Evolutionary conservation across 2,329 filamentous ascomycete genomes (phyloP), one percentile per base, ranked within the genome.

Genomic region (Fusarium albosuccineum): DNA sequence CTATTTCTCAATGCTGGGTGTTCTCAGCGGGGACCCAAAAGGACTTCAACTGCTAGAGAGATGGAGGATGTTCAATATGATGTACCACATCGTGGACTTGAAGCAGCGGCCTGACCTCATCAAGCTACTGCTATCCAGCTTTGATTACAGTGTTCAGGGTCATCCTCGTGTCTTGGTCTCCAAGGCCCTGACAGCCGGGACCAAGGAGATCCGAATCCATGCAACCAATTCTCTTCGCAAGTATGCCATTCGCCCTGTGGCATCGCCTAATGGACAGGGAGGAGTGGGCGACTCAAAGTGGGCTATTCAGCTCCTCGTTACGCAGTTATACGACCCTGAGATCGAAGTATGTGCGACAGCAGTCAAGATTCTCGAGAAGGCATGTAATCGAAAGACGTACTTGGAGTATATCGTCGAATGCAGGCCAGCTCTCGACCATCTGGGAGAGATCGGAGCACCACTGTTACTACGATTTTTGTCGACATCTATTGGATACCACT

Each of bases 21-120:
- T 93, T 10, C 81, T 99, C 60, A 98, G 92, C 71, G 91, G 91
- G 54, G 93, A 97, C 73, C 82, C 87, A 0, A 92, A 91, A 71
- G 96, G 96, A 1, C 85, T 98, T 26, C 89, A 91, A 64, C 95
- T 99, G 81, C 87, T 99, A 75, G 95, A 98, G 77, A 86, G 93
- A 72, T 98, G 96, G 95, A 93, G 94, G 72, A 97, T 99, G 86
- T 94, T 97, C 81, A 98, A 98, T 79, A 99, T 99, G 93, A 97
- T 98, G 85, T 99, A 99, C 76, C 96, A 98, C 78, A 97, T 99
- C 64, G 87, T 97, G 60, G 95, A 98, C 74, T 84, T 97, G 44
- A 93, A 92, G 72, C 92, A 96, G 77, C 91, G 96, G 3, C 93
- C 95, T 45, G 96, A 99, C 76, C 83, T 99, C 61, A 93, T 98